phyloP scores from a whole-genome alignment of 2,329 filamentous ascomycete genomes.

The Aspergillus sp. region DNA sequence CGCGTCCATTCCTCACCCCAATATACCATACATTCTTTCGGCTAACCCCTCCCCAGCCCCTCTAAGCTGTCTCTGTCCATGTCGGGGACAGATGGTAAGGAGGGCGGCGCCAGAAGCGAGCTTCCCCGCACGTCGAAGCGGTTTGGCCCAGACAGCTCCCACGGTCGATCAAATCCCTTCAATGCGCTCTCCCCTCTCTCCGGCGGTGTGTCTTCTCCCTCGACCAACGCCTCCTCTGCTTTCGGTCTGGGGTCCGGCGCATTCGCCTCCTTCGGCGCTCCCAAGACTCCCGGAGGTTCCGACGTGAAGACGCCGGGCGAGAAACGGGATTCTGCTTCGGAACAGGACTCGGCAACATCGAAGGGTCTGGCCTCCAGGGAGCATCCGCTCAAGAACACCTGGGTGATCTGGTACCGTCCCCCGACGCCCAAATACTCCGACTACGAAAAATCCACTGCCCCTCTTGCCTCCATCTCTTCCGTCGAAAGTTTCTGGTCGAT shows the following conservation, averaged over 20 bases:
- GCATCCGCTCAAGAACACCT: conserved; percentile 75
- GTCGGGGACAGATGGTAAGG: conserved; percentile 56
- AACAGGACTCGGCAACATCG: conserved; percentile 28
- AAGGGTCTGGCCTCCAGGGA: conserved; percentile 35
- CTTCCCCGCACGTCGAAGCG: conserved; percentile 69
- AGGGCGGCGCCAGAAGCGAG: conserved; percentile 53
- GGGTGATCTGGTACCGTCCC: conserved; percentile 97
- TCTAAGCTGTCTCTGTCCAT: conserved; percentile 91
- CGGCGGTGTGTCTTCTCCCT: conserved; percentile 70
- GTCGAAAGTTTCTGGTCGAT: conserved; percentile 90
- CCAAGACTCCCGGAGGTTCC: conserved; percentile 80
- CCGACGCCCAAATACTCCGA: conserved; percentile 97
- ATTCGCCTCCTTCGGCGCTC: conserved; percentile 94
- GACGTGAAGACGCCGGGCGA: conserved; percentile 67
- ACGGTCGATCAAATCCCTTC: conserved; percentile 75
- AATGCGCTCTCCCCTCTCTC: conserved; percentile 70
- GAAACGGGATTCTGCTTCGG: conserved; percentile 59
- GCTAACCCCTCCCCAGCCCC: conserved; percentile 52
- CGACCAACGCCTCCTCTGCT: conserved; percentile 74
- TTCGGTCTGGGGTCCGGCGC: conserved; percentile 94
- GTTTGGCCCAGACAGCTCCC: conserved; percentile 70
- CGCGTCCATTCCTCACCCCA: conserved; percentile 1
- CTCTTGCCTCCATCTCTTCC: conserved; percentile 76
- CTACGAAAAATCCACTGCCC: conserved; percentile 94
- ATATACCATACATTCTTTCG: conserved; percentile 7